These are phyloP conservation scores for Cladosporium colombiae DNA, from an alignment of 2,329 filamentous ascomycete genomes.

Conservation along the genomic window DNA sequence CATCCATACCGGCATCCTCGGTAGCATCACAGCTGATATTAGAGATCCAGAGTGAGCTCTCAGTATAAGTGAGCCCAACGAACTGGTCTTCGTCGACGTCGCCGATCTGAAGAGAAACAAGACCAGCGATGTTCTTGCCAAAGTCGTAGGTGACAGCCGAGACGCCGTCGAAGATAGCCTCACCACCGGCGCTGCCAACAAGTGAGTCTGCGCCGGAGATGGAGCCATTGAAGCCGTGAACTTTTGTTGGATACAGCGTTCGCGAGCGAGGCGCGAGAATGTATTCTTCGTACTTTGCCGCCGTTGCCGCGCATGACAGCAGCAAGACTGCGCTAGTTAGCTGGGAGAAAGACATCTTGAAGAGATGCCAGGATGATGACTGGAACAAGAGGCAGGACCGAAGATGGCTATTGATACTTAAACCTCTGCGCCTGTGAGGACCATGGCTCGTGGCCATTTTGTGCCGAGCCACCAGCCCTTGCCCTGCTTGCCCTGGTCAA, in stretches of 20 bases:
- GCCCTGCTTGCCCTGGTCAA: neutral
- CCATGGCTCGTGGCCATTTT: neutral
- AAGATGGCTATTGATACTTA: neutral
- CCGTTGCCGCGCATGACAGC: constrained; percentile 12
- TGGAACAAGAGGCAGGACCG: neutral
- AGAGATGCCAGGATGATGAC: neutral
- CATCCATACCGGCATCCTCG: constrained; percentile 44
- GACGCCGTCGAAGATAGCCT: constrained; percentile 38
- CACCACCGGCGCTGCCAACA: constrained; percentile 32
- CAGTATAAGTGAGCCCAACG: constrained; percentile 47
- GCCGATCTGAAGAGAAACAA: constrained; percentile 41
- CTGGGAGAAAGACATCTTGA: neutral
- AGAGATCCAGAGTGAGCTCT: constrained; percentile 52
- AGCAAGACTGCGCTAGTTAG: neutral
- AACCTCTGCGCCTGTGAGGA: neutral
- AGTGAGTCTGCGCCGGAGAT: constrained; percentile 41
- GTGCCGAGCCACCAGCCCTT: neutral
- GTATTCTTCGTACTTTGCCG: constrained; percentile 42
- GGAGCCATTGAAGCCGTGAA: constrained; percentile 45
- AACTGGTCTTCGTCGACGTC: constrained; percentile 39
- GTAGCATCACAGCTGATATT: constrained; percentile 50
- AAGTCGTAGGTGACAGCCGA: constrained; percentile 47
- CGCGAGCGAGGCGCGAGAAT: constrained; percentile 45
- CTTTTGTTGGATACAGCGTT: constrained; percentile 38
- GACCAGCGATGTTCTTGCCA: constrained; percentile 45